Base-by-base conservation (phyloP, 768 basidiomycete species). In the Candolleomyces eurysporus region DNA sequence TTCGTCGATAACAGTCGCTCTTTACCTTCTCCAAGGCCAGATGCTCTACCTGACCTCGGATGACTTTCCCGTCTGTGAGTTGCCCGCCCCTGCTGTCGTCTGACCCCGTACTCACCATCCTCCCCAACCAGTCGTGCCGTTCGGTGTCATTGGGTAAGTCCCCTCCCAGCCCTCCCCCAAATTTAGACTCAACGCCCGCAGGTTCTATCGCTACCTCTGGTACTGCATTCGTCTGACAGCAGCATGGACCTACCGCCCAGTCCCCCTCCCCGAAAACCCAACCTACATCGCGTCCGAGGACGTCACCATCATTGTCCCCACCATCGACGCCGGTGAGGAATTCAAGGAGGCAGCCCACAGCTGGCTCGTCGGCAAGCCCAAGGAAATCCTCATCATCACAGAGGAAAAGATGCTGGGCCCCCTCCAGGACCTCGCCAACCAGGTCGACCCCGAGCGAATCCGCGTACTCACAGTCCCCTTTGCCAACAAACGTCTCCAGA, bases 271-370 rank as follows among this genome's bases (percentile, higher is more conserved):
- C 55, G 86, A 90, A 78, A 89, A 93, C 71, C 93, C 94, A 1
- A 96, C 94, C 21, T 96, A 96, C 72, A 78, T 91, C 68, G 90
- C 94, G 56, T 82, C 85, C 1, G 94, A 97, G 71, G 94, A 97
- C 78, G 94, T 97, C 65, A 97, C 94, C 46, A 96, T 96, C 71
- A 94, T 97, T 62, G 95, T 96, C 3, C 94, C 94, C 43, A 96
- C 94, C 63, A 96, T 97, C 69, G 94, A 97, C 72, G 94, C 95
- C 3, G 95, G 94, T 54, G 93, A 95, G 74, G 93, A 94, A 74
- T 95, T 96, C 81, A 92, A 93, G 78, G 90, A 94, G 73, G 93
- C 93, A 45, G 94, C 94, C 39, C 84, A 90, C 76, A 89, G 86
- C 69, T 96, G 94, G 95, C 90, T 97, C 64, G 88, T 87, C 66